phyloP scores from a whole-genome alignment of 768 basidiomycete species.

The Collybiopsis confluens region DNA sequence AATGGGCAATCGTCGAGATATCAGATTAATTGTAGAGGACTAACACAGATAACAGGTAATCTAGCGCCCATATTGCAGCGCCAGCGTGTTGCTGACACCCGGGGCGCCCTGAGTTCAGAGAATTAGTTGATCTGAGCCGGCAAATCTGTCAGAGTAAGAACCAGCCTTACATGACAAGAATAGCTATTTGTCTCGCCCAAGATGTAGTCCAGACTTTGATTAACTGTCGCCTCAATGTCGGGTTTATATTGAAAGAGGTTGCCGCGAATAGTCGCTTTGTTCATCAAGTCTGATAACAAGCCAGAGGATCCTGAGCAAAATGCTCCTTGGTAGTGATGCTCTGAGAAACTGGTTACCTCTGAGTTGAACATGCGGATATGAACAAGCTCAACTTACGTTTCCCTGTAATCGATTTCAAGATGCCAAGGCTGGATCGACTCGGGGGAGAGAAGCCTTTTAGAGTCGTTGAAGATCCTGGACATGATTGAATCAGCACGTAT shows the following conservation, averaged over 20 bases:
- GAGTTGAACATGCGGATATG: not conserved
- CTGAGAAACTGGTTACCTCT: constrained; percentile 31
- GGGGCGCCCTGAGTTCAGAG: constrained; percentile 12
- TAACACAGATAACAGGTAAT: constrained; percentile 57
- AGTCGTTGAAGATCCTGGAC: constrained; percentile 21
- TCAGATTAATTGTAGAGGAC: constrained; percentile 14
- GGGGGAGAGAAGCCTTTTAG: constrained; percentile 33
- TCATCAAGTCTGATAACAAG: constrained; percentile 42
- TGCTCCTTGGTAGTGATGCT: constrained; percentile 31
- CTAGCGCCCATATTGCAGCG: constrained; percentile 63
- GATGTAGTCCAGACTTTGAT: constrained; percentile 50
- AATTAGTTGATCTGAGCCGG: constrained; percentile 8
- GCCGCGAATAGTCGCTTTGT: constrained; percentile 50
- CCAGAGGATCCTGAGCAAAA: not conserved
- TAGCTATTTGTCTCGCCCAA: constrained; percentile 63
- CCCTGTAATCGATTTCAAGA: constrained; percentile 36
- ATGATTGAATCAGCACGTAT: constrained; percentile 13
- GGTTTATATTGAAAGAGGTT: constrained; percentile 49
- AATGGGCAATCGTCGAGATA: not conserved
- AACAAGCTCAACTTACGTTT: constrained; percentile 24
- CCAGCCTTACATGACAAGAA: constrained; percentile 34
- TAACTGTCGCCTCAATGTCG: constrained; percentile 49
- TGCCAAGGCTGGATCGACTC: constrained; percentile 31
- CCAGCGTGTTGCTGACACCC: constrained; percentile 25
- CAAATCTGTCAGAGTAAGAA: not conserved